A percentile compares a stretch with the other conserved stretches of the same genome.
phyloP scores from a whole-genome alignment of 2,329 filamentous ascomycete species.

The Tolypocladium ovalisporum region DNA sequence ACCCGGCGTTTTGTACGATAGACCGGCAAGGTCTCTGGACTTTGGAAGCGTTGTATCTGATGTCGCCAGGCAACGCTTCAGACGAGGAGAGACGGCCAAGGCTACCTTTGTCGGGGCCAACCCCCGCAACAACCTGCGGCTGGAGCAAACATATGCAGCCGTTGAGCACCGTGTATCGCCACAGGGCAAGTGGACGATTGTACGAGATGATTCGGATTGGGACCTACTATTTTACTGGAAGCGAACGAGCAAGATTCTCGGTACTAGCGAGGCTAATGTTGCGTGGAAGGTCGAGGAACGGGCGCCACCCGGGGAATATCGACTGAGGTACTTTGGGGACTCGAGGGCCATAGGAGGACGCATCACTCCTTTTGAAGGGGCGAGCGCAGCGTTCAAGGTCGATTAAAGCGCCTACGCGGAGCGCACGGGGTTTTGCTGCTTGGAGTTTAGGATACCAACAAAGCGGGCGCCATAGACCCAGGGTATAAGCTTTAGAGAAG shows the following conservation, averaged over 20 bases:
- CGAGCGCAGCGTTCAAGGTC: constrained; percentile 40
- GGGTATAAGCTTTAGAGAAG: background rate
- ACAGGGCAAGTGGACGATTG: constrained; percentile 44
- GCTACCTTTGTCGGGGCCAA: constrained; percentile 77
- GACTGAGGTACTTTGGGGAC: constrained; percentile 74
- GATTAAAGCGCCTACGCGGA: background rate
- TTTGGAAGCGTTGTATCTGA: constrained; percentile 59
- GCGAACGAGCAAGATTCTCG: constrained; percentile 57
- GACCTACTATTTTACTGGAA: constrained; percentile 70
- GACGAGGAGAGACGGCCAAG: constrained; percentile 45
- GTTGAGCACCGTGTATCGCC: constrained; percentile 42
- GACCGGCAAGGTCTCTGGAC: constrained; percentile 47
- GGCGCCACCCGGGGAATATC: constrained; percentile 52
- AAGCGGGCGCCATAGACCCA: background rate
- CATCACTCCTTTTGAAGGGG: constrained; percentile 59
- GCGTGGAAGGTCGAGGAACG: constrained; percentile 66
- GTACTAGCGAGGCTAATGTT: constrained; percentile 64
- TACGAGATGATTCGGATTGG: constrained; percentile 77
- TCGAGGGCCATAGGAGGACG: constrained; percentile 46
- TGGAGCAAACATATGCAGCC: constrained; percentile 66
- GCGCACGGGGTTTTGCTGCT: background rate
- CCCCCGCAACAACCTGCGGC: constrained; percentile 72
- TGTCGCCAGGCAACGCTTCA: constrained; percentile 35
- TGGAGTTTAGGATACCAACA: background rate
- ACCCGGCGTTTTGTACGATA: constrained; percentile 64